Evolutionary conservation across 1,284 basidiomycete species (phyloP), one percentile per base, ranked within the genome.

Genomic region (Fomitopsis betulina): DNA sequence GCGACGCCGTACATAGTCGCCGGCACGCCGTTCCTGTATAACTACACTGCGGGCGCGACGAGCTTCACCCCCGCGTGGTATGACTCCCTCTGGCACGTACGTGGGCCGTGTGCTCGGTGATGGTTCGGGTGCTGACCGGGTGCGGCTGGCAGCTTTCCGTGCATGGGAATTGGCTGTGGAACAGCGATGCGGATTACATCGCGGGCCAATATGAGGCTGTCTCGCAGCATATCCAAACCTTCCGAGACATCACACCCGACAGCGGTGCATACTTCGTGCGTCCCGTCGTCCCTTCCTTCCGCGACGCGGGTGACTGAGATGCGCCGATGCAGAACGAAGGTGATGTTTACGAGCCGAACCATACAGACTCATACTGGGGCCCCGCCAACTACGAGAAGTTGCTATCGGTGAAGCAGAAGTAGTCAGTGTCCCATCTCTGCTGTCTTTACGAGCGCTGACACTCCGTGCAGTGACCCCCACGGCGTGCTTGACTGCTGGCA

Each of bases 401-500:
- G 1, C 67, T 83, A 17, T 58, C 63, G 12, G 75, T 85, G 60
- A 85, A 85, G 71, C 59, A 76, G 61, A 81, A 82, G 70, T 86
- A 84, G 82, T 84, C 62, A 55, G 79, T 63, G 43, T n/a, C 51
- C 10, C 54, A 30, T 10, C 47, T 23, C 38, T 45, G 55, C 17
- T 30, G 6, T 37, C 52, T 68, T 33, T 21, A 23, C n/a, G 30
- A 32, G 42, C 58, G 19, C 38, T 21, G 30, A 49, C 21, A 19
- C 5, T 21, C 50, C 5, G n/a, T n/a, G 33, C 9, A 84, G 82
- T 66, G 84, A 85, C 65, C 82, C 83, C 19, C 60, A 77, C 21
- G 73, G 75, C 23, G 65, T 85, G 21, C 68, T 85, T 17, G 81
- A 84, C 64, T 84, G 83, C 64, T 85, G 82, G 82, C 80, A 83